Evolutionary conservation across 139 green algal genomes (phyloP).

Genomic region (Tetradesmus obliquus): DNA sequence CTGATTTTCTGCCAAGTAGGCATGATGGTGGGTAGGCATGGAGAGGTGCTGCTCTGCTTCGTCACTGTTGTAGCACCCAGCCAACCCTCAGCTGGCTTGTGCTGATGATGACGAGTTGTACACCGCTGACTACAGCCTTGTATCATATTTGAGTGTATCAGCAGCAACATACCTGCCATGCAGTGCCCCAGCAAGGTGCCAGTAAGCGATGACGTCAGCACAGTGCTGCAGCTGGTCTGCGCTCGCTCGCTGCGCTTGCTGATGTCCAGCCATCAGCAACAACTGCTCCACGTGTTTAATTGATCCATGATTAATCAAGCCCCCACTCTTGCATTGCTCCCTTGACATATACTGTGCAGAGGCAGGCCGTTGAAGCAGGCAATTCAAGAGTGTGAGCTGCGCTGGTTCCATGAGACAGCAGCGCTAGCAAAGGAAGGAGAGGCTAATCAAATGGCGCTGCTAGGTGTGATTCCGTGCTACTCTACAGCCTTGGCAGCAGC

Average conservation of each 20-base stretch:
- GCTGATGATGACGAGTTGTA: background rate
- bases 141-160: background rate
- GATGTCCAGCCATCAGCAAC: background rate
- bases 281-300: no score
- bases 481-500: background rate
- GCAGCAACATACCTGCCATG: background rate
- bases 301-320: no score
- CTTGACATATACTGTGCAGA: background rate
- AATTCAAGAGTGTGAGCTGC: conserved; percentile 38
- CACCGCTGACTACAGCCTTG: no score
- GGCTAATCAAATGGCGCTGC: conserved; percentile 27
- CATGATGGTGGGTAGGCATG: background rate
- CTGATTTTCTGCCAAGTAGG: background rate
- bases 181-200: background rate
- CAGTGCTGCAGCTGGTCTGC: background rate
- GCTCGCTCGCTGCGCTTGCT: background rate
- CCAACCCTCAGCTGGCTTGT: background rate
- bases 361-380: conserved; percentile 18
- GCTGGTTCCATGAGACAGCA: conserved; percentile 40
- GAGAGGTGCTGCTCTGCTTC: background rate
- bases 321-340: background rate
- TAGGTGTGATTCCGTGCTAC: background rate
- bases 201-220: background rate
- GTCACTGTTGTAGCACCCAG: no score
- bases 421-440: conserved; percentile 17